phyloP scores from a whole-genome alignment of 1,284 basidiomycete species.

The Mrakiaceae sp. region DNA sequence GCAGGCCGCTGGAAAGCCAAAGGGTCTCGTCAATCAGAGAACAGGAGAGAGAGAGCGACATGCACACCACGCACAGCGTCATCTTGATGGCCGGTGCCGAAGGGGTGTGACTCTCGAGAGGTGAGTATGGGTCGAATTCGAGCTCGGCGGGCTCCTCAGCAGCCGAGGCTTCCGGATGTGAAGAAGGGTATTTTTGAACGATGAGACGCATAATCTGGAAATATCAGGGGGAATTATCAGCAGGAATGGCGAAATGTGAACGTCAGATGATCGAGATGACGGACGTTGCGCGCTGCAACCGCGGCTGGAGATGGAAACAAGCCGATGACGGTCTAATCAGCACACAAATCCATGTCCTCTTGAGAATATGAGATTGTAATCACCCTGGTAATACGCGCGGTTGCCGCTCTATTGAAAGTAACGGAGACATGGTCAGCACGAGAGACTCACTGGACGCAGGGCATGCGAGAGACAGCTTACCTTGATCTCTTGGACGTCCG shows the following conservation, averaged over 20 bases:
- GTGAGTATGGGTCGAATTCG: slow-evolving; percentile 19
- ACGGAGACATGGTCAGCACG: slow-evolving; percentile 46
- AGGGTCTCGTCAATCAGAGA: not conserved
- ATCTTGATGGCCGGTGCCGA: slow-evolving; percentile 56
- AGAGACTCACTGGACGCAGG: slow-evolving; percentile 40
- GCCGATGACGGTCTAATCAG: too few relatives aligned
- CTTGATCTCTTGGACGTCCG: slow-evolving; percentile 38
- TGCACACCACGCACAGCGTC: slow-evolving; percentile 45
- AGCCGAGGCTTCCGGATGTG: slow-evolving; percentile 20
- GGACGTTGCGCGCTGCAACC: too few relatives aligned
- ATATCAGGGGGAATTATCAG: too few relatives aligned
- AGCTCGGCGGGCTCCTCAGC: not conserved
- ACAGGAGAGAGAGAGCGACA: slow-evolving; percentile 19
- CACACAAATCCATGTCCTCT: too few relatives aligned
- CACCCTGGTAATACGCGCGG: not conserved
- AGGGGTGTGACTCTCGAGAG: slow-evolving; percentile 47
- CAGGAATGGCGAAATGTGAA: too few relatives aligned
- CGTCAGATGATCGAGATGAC: too few relatives aligned
- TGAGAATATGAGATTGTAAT: too few relatives aligned
- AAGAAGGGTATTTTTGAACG: slow-evolving; percentile 29
- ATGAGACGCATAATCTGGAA: not conserved
- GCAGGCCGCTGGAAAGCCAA: not conserved
- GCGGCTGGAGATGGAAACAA: too few relatives aligned
- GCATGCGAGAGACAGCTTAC: slow-evolving; percentile 36
- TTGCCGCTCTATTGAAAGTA: slow-evolving; percentile 24